Percentiles rank a stretch among this genome's conserved stretches.
These are phyloP conservation scores for Lactifluus hygrophoroides DNA, from an alignment of 768 basidiomycete genomes.

Conservation along the genomic window DNA sequence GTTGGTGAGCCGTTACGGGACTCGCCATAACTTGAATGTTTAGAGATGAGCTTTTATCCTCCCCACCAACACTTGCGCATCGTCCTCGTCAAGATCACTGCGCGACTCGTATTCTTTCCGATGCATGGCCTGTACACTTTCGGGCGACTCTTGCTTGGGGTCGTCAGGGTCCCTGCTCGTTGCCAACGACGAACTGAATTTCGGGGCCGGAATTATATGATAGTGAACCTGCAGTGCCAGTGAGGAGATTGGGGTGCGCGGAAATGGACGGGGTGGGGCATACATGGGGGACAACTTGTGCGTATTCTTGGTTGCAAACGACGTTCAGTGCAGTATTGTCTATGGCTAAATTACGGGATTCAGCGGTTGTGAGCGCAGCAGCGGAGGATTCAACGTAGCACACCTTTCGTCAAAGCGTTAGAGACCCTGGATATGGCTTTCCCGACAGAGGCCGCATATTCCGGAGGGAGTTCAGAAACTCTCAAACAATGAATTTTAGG, in stretches of 20 bases:
- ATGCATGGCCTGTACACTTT: conserved; percentile 48
- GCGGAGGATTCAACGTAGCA: conserved; percentile 7
- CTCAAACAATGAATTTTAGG: conserved; percentile 56
- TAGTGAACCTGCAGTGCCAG: conserved; percentile 61
- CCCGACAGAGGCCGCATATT: conserved; percentile 51
- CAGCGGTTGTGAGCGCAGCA: not conserved
- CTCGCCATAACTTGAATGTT: not conserved
- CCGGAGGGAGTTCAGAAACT: conserved; percentile 56
- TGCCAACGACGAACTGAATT: conserved; percentile 25
- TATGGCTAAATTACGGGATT: conserved; percentile 35
- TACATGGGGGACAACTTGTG: conserved; percentile 73
- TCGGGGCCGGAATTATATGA: conserved; percentile 68
- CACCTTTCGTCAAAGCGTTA: conserved; percentile 54
- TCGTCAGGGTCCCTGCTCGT: conserved; percentile 6
- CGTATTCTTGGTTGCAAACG: conserved; percentile 76
- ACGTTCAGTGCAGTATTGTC: conserved; percentile 64
- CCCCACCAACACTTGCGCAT: conserved; percentile 37
- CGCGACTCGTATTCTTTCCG: conserved; percentile 49
- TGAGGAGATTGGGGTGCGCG: not conserved
- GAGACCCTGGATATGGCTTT: conserved; percentile 53
- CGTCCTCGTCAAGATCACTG: conserved; percentile 50
- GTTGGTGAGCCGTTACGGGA: not conserved
- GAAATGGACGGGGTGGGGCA: conserved; percentile 19
- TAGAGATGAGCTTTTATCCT: conserved; percentile 29
- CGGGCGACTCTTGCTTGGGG: conserved; percentile 24